A percentile compares a stretch with the other conserved stretches of the same genome.
These are phyloP conservation scores for Colletotrichum sp. DNA, from an alignment of 2,329 filamentous ascomycete genomes.

Conservation along the genomic window DNA sequence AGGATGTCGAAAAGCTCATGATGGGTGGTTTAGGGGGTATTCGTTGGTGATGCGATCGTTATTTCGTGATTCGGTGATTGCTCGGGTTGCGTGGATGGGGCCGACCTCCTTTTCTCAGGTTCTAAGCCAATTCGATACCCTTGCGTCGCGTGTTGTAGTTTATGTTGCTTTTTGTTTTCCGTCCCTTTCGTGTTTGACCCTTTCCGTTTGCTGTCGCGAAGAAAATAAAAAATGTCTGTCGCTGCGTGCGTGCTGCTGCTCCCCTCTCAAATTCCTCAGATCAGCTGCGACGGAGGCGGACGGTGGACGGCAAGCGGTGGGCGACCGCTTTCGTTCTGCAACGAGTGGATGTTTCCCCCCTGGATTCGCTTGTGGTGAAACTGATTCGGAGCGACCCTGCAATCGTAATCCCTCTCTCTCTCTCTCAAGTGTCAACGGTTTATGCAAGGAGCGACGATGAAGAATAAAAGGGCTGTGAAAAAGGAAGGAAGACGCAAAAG, in stretches of 20 bases:
- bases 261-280: neutral
- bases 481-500: neutral
- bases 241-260: neutral
- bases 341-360: slow-evolving; percentile 14
- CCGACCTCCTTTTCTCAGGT: neutral
- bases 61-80: neutral
- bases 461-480: neutral
- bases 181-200: neutral
- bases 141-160: neutral
- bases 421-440: slow-evolving; percentile 3
- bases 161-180: neutral
- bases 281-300: neutral
- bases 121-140: neutral
- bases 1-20: neutral
- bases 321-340: neutral
- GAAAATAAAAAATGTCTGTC: neutral
- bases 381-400: slow-evolving; percentile 7
- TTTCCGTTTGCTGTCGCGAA: neutral
- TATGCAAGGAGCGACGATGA: slow-evolving; percentile 13
- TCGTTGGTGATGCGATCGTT: neutral
- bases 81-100: neutral
- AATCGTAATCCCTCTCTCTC: neutral
- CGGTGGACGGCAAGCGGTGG: neutral
- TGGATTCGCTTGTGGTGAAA: slow-evolving; percentile 15
- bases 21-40: neutral